phyloP scores from a whole-genome alignment of 164 flowering plant species.

The Tetrastigma voinierianum region DNA sequence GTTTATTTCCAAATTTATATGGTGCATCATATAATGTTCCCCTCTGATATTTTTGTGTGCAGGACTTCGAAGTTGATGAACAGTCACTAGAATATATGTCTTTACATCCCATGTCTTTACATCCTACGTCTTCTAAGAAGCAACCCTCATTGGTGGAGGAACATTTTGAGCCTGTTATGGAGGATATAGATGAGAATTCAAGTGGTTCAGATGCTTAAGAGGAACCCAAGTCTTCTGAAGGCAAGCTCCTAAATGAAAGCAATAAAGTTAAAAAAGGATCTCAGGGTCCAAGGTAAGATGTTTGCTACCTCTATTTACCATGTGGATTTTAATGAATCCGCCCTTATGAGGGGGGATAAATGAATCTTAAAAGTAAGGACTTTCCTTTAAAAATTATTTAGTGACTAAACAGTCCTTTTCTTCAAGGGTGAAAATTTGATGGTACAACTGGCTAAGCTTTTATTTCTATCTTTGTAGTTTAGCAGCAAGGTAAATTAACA shows the following conservation, averaged over 20 bases:
- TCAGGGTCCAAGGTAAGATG: conserved; percentile 59
- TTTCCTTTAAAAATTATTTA: too few species aligned
- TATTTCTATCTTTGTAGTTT: too few species aligned
- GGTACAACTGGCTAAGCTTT: too few species aligned
- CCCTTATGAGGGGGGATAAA: not conserved
- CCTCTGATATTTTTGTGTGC: conserved; percentile 10
- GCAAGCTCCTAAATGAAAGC: conserved; percentile 27
- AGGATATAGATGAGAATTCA: conserved; percentile 39
- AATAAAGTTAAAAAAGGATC: conserved; percentile 27
- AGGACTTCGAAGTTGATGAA: conserved; percentile 83
- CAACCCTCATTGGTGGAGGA: conserved; percentile 69
- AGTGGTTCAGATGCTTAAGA: conserved; percentile 61
- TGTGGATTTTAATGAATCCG: not conserved
- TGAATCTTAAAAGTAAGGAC: not conserved
- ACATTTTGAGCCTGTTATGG: conserved; percentile 76
- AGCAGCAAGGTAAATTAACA: too few species aligned
- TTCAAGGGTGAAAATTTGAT: too few species aligned
- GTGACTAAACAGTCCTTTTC: too few species aligned
- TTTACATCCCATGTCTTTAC: too few species aligned
- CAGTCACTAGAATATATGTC: conserved; percentile 59
- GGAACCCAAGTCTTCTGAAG: conserved; percentile 48
- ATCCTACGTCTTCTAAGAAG: conserved; percentile 63
- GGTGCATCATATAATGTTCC: not conserved
- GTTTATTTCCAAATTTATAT: not conserved
- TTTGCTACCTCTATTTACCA: not conserved